Base-by-base conservation (phyloP, 2,329 filamentous ascomycete species). In the Aspergillus sp. region DNA sequence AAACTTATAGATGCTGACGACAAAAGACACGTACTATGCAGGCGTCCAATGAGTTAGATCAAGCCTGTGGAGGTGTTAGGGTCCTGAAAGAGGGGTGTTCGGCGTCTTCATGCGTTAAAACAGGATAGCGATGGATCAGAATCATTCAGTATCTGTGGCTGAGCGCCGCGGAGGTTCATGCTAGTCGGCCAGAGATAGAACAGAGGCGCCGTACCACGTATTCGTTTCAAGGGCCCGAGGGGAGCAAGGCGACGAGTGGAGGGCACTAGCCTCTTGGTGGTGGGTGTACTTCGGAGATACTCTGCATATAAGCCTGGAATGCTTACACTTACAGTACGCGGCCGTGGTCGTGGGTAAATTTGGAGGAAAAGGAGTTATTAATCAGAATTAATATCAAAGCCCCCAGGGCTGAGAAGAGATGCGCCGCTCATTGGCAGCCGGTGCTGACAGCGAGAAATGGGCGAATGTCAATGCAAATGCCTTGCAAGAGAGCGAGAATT, bases 1-100 rank as follows among this genome's bases (percentile, higher is more conserved):
- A n/a, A n/a, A n/a, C n/a, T n/a, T n/a, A 58, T 53, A 42, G 45
- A 48, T 53, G 62, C 62, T 64, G 60, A 64, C 62, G 58, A 63
- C 58, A 61, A 39, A 53, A 53, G 59, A 60, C 55, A 64, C 62
- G 62, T 60, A 64, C 58, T 53, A 59, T 50, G 34, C 56, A 60
- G 55, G 60, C 58, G 59, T 61, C 49, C 55, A 60, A 56, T 53
- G 55, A 50, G 54, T 58, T 63, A 59, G 57, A 43, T 51, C 36
- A 41, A 53, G 56, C 39, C 48, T 43, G 56, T 49, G 49, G 55
- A 34, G 45, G 50, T 20, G 34, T 36, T 38, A 22, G 45, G 53
- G 61, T 49, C 61, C 61, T 60, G 57, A 57, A 60, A 47, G 57
- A 53, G 59, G 58, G 26, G 9, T 30, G 42, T 45, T 53, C 53